Conservation (phyloP, 768 basidiomycete species). For the Boletus subcaerulescens region DNA sequence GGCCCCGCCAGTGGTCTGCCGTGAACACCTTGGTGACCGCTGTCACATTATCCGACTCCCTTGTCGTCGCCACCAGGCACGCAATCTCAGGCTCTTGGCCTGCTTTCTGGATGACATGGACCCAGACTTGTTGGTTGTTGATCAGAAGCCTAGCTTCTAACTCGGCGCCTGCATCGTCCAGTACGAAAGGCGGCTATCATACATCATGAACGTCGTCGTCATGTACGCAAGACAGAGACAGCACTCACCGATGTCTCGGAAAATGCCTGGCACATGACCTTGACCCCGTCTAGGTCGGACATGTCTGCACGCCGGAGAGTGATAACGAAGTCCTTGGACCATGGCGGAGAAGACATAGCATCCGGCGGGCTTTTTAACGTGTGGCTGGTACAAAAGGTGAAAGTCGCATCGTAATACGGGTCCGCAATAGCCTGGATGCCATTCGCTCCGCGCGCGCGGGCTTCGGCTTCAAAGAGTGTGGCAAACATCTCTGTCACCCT, state of each 20-base stretch:
- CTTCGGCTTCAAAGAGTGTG: conserved; percentile 46
- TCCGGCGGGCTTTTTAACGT: conserved; percentile 31
- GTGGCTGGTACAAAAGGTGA: conserved; percentile 50
- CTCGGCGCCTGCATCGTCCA: conserved; percentile 41
- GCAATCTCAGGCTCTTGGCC: conserved; percentile 43
- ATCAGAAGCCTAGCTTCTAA: conserved; percentile 54
- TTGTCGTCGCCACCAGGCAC: conserved; percentile 66
- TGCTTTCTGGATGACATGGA: conserved; percentile 41
- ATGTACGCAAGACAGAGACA: neutral
- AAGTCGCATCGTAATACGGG: conserved; percentile 63
- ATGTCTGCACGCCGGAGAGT: conserved; percentile 33
- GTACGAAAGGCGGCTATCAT: conserved; percentile 52
- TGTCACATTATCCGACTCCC: conserved; percentile 53
- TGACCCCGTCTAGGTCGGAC: conserved; percentile 34
- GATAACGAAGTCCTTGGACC: conserved; percentile 18
- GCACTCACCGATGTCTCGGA: conserved; percentile 55
- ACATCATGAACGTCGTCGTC: neutral
- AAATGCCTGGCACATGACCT: conserved; percentile 52
- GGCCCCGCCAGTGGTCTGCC: conserved; percentile 45
- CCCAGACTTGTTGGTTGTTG: conserved; percentile 50
- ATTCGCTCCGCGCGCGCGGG: conserved; percentile 7
- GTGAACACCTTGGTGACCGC: conserved; percentile 78
- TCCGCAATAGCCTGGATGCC: conserved; percentile 25
- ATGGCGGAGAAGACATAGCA: neutral
- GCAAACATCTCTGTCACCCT: conserved; percentile 46